These are phyloP conservation scores for Phenoliferia sp. DNA, from an alignment of 1,284 basidiomycete genomes.

Conservation along the genomic window DNA sequence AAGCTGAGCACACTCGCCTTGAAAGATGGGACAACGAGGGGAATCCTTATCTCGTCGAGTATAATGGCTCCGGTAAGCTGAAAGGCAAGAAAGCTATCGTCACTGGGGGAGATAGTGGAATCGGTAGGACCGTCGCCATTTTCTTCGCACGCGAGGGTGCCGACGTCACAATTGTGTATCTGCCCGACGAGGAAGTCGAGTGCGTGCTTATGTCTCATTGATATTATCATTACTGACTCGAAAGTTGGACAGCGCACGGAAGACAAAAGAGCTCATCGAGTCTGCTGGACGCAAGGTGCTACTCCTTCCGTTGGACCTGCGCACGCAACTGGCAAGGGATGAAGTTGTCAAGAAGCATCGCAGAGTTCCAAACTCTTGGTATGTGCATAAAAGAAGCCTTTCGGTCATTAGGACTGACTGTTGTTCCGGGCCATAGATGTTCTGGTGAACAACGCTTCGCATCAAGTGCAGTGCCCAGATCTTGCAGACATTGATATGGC, in stretches of 20 bases:
- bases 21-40: slow-evolving; percentile 58
- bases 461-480: slow-evolving; percentile 49
- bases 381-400: not conserved
- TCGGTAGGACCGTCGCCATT: slow-evolving; percentile 57
- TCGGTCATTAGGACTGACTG: not conserved
- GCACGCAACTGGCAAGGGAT: slow-evolving; percentile 44
- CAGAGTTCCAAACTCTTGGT: slow-evolving; percentile 43
- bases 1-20: slow-evolving; percentile 54
- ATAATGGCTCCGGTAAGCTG: slow-evolving; percentile 50
- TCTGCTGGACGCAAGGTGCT: slow-evolving; percentile 47
- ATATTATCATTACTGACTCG: not conserved
- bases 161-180: slow-evolving; percentile 60
- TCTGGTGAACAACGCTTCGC: slow-evolving; percentile 61
- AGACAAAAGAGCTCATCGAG: slow-evolving; percentile 51
- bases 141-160: slow-evolving; percentile 62
- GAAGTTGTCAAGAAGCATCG: slow-evolving; percentile 53
- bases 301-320: slow-evolving; percentile 51
- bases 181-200: slow-evolving; percentile 58
- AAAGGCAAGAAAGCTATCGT: slow-evolving; percentile 58
- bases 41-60: slow-evolving; percentile 53
- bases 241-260: slow-evolving; percentile 35
- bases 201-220: not conserved
- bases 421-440: slow-evolving; percentile 44
- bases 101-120: slow-evolving; percentile 55
- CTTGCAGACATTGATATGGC: slow-evolving; percentile 51